phyloP scores from a whole-genome alignment of 2,329 filamentous ascomycete species.

The Metarhizium guizhouense region DNA sequence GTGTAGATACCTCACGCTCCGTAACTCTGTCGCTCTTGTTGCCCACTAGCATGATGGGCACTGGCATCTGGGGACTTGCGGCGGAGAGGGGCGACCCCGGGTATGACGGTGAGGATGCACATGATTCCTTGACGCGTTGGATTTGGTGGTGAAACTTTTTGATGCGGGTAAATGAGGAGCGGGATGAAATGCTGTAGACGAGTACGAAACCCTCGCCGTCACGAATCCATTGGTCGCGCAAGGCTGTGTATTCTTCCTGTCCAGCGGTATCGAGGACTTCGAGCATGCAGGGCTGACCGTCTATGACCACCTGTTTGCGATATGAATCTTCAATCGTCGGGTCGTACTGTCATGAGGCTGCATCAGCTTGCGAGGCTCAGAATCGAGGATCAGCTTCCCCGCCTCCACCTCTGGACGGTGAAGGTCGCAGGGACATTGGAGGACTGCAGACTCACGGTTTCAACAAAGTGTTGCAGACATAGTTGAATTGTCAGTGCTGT shows the following conservation, averaged over 20 bases:
- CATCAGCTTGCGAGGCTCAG: slow-evolving; percentile 1
- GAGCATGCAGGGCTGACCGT: slow-evolving; percentile 91
- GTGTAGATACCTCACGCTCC: slow-evolving; percentile 91
- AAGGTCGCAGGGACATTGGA: neutral
- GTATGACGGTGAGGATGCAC: slow-evolving; percentile 66
- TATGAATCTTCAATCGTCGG: slow-evolving; percentile 85
- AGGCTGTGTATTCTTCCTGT: slow-evolving; percentile 95
- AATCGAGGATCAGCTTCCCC: neutral
- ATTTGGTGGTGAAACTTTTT: slow-evolving; percentile 95
- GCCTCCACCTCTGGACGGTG: neutral
- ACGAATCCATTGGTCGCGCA: slow-evolving; percentile 96
- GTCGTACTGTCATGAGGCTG: slow-evolving; percentile 52
- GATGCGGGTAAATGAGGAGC: slow-evolving; percentile 90
- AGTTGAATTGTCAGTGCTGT: slow-evolving; percentile 93
- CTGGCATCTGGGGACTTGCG: slow-evolving; percentile 52
- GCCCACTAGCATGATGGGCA: slow-evolving; percentile 95
- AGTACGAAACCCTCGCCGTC: slow-evolving; percentile 96
- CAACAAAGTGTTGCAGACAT: slow-evolving; percentile 96
- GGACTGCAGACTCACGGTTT: slow-evolving; percentile 54
- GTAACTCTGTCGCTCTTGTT: slow-evolving; percentile 98
- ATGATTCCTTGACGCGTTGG: slow-evolving; percentile 91
- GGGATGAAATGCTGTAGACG: slow-evolving; percentile 96
- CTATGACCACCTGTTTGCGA: slow-evolving; percentile 85
- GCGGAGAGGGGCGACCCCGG: slow-evolving; percentile 63
- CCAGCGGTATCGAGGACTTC: slow-evolving; percentile 96